These are phyloP conservation scores for Ustilaginoidea virens DNA, from an alignment of 2,329 filamentous ascomycete genomes.

Conservation along the genomic window DNA sequence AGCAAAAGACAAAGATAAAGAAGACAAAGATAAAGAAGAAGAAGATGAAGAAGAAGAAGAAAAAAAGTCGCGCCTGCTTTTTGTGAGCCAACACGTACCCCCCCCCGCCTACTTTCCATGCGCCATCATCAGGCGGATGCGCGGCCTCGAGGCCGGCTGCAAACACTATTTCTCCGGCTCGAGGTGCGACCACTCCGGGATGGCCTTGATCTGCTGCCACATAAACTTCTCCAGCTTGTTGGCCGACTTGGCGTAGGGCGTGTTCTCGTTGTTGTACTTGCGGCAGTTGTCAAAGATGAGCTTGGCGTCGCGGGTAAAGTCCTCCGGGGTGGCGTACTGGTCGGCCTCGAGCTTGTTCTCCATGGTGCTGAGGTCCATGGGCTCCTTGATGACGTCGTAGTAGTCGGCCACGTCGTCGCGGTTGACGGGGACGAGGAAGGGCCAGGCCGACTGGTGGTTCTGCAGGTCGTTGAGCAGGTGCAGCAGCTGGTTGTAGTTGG, in stretches of 20 bases:
- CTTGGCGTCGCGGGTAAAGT: conserved; percentile 78
- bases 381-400: conserved; percentile 94
- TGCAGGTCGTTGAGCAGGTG: conserved; percentile 90
- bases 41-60: too few species aligned
- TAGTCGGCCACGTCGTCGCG: conserved; percentile 96
- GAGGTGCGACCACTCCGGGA: conserved; percentile 77
- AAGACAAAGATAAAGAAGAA: too few species aligned
- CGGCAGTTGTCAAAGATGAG: conserved; percentile 91
- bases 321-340: conserved; percentile 78
- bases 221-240: conserved; percentile 89
- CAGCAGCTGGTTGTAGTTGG: conserved; percentile 87
- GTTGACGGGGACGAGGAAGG: conserved; percentile 86
- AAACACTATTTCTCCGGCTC: conserved; percentile 29
- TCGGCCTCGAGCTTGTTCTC: conserved; percentile 77
- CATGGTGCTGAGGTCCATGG: conserved; percentile 95
- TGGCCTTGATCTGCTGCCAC: conserved; percentile 83
- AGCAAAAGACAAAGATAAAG: too few species aligned
- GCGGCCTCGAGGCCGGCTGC: conserved; percentile 4
- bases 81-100: too few species aligned
- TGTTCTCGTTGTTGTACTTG: conserved; percentile 91
- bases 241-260: conserved; percentile 86
- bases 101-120: too few species aligned
- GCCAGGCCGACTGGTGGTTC: conserved; percentile 87
- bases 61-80: too few species aligned
- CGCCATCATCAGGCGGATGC: conserved; percentile 1